Conservation (phyloP, 2,329 filamentous ascomycete genomes). For the Colletotrichum gigasporum region DNA sequence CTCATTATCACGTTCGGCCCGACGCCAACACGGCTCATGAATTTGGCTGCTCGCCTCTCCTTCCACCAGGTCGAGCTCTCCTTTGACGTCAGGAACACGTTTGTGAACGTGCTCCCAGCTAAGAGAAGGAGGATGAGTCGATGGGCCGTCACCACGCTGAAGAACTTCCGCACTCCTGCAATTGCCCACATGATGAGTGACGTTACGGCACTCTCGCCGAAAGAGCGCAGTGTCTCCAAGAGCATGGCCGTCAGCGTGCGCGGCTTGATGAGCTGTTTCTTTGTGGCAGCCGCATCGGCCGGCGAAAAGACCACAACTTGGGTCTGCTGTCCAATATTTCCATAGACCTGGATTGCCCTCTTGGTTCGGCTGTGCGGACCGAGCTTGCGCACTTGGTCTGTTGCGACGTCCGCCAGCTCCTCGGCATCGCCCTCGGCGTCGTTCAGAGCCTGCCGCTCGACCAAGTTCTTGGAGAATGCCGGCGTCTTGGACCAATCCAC, state of each 20-base stretch:
- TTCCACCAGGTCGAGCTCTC: conserved; percentile 84
- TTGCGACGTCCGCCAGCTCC: conserved; percentile 78
- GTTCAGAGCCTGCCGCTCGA: conserved; percentile 77
- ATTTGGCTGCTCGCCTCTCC: conserved; percentile 81
- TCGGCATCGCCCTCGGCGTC: conserved; percentile 79
- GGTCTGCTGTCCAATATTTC: conserved; percentile 75
- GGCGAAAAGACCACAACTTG: conserved; percentile 70
- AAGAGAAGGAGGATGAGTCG: conserved; percentile 77
- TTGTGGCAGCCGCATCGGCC: conserved; percentile 52
- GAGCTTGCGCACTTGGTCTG: conserved; percentile 79
- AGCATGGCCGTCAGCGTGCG: conserved; percentile 75
- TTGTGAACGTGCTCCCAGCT: conserved; percentile 74
- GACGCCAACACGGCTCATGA: conserved; percentile 85
- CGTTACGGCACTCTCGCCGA: conserved; percentile 78
- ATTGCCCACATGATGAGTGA: conserved; percentile 82
- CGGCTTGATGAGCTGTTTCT: conserved; percentile 68
- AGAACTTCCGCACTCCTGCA: conserved; percentile 70
- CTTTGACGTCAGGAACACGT: conserved; percentile 78
- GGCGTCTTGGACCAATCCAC: conserved; percentile 85
- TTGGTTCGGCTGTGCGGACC: conserved; percentile 79
- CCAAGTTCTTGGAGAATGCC: conserved; percentile 66
- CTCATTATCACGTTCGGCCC: conserved; percentile 83
- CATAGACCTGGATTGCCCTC: conserved; percentile 82
- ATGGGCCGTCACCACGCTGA: conserved; percentile 76
- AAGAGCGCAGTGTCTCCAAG: conserved; percentile 76